These are phyloP conservation scores for Epichloe baconii DNA, from an alignment of 2,329 filamentous ascomycete species.

Conservation along the genomic window DNA sequence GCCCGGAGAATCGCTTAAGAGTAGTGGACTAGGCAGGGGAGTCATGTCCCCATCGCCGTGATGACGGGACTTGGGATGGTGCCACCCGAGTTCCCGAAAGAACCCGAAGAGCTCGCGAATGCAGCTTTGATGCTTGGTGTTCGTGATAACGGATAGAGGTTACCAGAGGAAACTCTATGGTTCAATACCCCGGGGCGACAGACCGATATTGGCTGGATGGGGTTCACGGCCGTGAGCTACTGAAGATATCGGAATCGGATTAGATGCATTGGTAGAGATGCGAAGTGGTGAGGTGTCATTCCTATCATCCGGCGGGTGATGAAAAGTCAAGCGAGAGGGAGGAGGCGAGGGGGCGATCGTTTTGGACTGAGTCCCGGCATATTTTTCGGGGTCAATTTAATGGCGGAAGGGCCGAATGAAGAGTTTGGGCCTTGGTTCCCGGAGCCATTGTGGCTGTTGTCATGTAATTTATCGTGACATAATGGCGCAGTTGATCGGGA, in stretches of 20 bases:
- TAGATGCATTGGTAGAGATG: conserved; percentile 24
- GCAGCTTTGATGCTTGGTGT: conserved; percentile 50
- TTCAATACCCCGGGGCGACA: conserved; percentile 18
- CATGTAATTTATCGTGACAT: conserved; percentile 10
- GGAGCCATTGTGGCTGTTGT: conserved; percentile 3
- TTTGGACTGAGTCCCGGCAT: conserved; percentile 14
- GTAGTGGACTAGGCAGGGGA: conserved; percentile 63
- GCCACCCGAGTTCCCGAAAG: conserved; percentile 48
- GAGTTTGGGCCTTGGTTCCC: conserved; percentile 4
- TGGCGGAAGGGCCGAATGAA: conserved; percentile 2
- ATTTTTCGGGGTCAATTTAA: conserved; percentile 10
- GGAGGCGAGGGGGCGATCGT: conserved; percentile 24
- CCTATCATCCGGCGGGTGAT: conserved; percentile 6
- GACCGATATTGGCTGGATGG: conserved; percentile 21
- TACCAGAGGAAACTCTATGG: conserved; percentile 17
- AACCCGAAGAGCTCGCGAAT: conserved; percentile 34
- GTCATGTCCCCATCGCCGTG: conserved; percentile 65
- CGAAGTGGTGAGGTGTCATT: conserved; percentile 17
- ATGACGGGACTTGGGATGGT: conserved; percentile 61
- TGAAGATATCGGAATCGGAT: conserved; percentile 8
- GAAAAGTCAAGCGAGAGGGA: conserved; percentile 7
- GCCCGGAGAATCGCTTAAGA: conserved; percentile 50
- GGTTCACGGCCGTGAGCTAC: conserved; percentile 16
- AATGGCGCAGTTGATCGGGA: conserved; percentile 15
- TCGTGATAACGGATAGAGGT: conserved; percentile 38